Conservation (phyloP, 257 asterid genomes). For the Datura wrightii region DNA sequence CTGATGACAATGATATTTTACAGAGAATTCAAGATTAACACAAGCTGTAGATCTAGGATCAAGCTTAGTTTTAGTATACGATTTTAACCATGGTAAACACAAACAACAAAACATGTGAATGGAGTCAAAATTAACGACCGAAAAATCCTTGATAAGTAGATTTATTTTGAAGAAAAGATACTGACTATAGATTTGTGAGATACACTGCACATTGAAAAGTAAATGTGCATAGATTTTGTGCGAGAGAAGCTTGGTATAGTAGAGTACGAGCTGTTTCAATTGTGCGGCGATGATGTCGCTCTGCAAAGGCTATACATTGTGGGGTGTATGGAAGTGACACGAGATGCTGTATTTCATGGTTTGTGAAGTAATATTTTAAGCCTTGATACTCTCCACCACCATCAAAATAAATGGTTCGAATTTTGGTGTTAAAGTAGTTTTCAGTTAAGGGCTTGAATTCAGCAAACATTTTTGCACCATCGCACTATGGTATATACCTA, state of each 20-base stretch:
- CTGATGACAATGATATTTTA: neutral
- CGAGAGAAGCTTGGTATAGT: neutral
- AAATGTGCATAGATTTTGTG: neutral
- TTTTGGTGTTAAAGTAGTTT: neutral
- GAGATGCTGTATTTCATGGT: neutral
- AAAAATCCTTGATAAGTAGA: neutral
- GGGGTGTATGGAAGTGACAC: neutral
- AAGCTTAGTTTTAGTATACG: neutral
- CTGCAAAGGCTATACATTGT: neutral
- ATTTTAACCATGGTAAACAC: neutral
- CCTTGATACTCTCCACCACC: conserved; percentile 7
- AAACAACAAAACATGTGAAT: neutral
- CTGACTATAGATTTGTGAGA: neutral
- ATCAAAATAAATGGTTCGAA: neutral
- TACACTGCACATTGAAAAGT: neutral
- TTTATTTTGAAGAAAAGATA: neutral
- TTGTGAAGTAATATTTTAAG: neutral
- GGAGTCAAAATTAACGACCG: neutral
- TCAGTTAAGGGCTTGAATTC: conserved; percentile 20
- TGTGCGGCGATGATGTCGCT: neutral
- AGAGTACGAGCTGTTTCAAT: neutral
- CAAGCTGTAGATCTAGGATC: neutral
- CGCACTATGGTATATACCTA: neutral
- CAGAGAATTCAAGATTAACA: neutral
- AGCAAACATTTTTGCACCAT: neutral